These are phyloP conservation scores for Rosa rugosa DNA, from an alignment of 306 rosid species.

Conservation along the genomic window DNA sequence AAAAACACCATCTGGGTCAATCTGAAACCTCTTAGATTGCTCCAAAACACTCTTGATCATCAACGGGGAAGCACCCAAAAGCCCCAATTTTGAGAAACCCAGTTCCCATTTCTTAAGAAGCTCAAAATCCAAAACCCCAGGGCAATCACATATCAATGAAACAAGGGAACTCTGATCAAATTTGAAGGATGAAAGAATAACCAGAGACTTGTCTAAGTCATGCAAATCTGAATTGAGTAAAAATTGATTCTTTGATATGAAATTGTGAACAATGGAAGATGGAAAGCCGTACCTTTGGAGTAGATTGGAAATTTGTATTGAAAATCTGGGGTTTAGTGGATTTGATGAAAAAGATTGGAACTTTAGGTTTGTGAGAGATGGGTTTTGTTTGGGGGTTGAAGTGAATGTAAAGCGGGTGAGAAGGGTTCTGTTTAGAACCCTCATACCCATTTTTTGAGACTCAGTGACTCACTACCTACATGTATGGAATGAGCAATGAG, in stretches of 20 bases:
- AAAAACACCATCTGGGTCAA: slow-evolving; percentile 37
- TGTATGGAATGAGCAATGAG: too few species aligned
- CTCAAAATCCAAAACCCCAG: slow-evolving; percentile 51
- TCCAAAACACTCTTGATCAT: slow-evolving; percentile 48
- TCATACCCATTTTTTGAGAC: not conserved
- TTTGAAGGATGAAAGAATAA: slow-evolving; percentile 49
- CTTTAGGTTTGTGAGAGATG: not conserved
- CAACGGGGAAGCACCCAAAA: slow-evolving; percentile 34
- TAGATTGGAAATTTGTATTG: slow-evolving; percentile 39
- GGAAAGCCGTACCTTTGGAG: slow-evolving; percentile 66
- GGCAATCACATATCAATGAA: slow-evolving; percentile 52
- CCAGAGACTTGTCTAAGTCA: slow-evolving; percentile 46
- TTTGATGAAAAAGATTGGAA: slow-evolving; percentile 20
- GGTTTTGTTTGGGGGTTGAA: not conserved
- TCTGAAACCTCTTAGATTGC: slow-evolving; percentile 45
- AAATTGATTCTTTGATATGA: slow-evolving; percentile 47
- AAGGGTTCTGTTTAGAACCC: slow-evolving; percentile 4
- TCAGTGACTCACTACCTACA: too few species aligned
- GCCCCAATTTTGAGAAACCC: slow-evolving; percentile 35
- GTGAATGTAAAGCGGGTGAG: not conserved
- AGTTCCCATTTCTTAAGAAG: slow-evolving; percentile 54
- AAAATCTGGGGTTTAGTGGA: slow-evolving; percentile 13
- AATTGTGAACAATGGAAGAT: slow-evolving; percentile 39
- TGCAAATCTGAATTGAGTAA: slow-evolving; percentile 33
- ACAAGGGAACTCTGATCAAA: slow-evolving; percentile 52